Percentiles rank a stretch among this genome's conserved stretches.
phyloP scores from a whole-genome alignment of 129 eudicot species.

The sunflower (Helianthus annuus) region DNA sequence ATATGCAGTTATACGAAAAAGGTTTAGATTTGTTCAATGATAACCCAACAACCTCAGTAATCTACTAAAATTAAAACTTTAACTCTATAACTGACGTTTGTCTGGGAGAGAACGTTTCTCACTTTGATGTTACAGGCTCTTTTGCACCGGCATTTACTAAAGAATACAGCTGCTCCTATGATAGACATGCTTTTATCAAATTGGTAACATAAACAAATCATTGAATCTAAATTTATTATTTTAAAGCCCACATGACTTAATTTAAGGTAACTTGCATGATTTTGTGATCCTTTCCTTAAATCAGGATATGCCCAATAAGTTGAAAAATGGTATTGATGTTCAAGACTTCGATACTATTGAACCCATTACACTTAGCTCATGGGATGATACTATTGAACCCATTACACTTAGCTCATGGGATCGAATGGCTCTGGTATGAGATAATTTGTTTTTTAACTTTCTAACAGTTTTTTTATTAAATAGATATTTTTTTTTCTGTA shows the following conservation, averaged over 20 bases:
- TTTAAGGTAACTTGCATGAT: slow-evolving; percentile 14
- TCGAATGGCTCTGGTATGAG: slow-evolving; percentile 71
- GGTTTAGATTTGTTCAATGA: no score
- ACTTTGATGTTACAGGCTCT: slow-evolving; percentile 54
- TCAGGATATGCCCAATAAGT: slow-evolving; percentile 71
- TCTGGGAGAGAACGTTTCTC: slow-evolving; percentile 1
- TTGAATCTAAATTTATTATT: slow-evolving; percentile 21
- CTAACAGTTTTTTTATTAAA: slow-evolving; percentile 1
- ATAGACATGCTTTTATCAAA: slow-evolving; percentile 69
- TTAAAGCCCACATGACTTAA: neutral
- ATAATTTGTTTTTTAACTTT: neutral
- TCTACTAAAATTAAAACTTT: slow-evolving; percentile 33
- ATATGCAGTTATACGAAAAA: no score
- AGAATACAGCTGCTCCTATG: slow-evolving; percentile 69
- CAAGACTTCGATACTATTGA: slow-evolving; percentile 63
- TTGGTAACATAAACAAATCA: slow-evolving; percentile 49
- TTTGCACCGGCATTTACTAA: slow-evolving; percentile 81
- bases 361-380: slow-evolving; percentile 50
- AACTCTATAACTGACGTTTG: neutral
- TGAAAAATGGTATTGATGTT: slow-evolving; percentile 75
- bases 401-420: no score
- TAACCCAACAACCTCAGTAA: no score
- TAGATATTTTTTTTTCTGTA: neutral
- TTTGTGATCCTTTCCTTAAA: slow-evolving; percentile 14
- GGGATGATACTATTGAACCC: no score